Conservation (phyloP, 1,284 basidiomycete species). For the Meripilus lineatus region DNA sequence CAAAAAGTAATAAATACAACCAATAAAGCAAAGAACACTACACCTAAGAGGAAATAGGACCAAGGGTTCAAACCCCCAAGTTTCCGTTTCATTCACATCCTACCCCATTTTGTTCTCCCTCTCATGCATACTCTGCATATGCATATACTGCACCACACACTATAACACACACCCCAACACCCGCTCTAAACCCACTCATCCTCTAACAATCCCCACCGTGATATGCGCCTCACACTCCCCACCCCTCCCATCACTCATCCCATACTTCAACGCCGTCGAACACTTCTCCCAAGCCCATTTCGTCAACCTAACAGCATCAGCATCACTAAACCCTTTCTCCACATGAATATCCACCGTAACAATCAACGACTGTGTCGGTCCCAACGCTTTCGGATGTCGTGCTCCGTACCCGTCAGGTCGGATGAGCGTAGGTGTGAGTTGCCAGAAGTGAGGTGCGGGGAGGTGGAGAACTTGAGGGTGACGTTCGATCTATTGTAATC, state of each 20-base stretch:
- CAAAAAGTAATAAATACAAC: too few species aligned
- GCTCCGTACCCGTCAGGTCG: conserved; percentile 4
- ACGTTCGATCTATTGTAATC: conserved; percentile 56
- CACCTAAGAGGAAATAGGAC: too few species aligned
- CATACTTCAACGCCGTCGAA: conserved; percentile 32
- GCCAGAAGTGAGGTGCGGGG: conserved; percentile 83
- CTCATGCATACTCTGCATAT: too few species aligned
- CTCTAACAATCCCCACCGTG: conserved; percentile 43
- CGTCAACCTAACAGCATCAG: conserved; percentile 69
- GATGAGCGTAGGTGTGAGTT: conserved; percentile 43
- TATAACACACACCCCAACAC: background rate
- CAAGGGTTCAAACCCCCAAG: too few species aligned
- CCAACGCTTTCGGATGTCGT: conserved; percentile 14
- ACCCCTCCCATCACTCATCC: conserved; percentile 23
- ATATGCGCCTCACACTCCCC: conserved; percentile 37
- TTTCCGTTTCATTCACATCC: too few species aligned
- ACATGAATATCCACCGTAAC: conserved; percentile 82
- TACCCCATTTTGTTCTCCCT: too few species aligned
- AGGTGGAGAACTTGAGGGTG: conserved; percentile 77
- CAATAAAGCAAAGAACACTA: too few species aligned
- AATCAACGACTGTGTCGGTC: conserved; percentile 51
- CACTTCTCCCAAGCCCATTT: conserved; percentile 68
- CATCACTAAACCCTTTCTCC: conserved; percentile 60
- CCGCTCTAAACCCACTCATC: conserved; percentile 7
- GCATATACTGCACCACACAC: too few species aligned